A percentile compares a stretch with the other conserved stretches of the same genome.
phyloP scores from a whole-genome alignment of 192 early-diverging fungal genomes.

The Thamnidium elegans region DNA sequence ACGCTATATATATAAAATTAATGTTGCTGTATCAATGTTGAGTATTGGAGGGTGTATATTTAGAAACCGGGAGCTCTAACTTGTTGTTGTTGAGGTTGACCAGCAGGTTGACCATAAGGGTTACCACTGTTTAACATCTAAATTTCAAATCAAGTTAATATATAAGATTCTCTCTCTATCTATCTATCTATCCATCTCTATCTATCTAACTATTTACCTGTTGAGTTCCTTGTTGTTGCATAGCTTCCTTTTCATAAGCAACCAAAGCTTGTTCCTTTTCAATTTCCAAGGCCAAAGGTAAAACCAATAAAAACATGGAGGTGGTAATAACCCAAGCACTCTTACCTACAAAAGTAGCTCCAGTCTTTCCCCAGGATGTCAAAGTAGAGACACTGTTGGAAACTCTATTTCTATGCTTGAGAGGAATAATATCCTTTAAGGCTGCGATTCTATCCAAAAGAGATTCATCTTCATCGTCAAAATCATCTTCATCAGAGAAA shows the following conservation, averaged over 20 bases:
- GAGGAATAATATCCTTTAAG: conserved; percentile 85
- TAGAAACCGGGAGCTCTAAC: conserved; percentile 18
- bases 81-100: conserved; percentile 16
- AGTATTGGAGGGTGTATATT: background rate
- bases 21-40: too few relatives aligned
- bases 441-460: conserved; percentile 79
- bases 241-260: conserved; percentile 72
- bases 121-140: conserved; percentile 8
- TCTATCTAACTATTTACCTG: conserved; percentile 28
- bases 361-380: conserved; percentile 54
- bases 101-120: conserved; percentile 11
- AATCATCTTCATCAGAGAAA: conserved; percentile 59
- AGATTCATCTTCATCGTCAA: conserved; percentile 74
- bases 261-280: conserved; percentile 85
- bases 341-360: conserved; percentile 71
- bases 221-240: conserved; percentile 50
- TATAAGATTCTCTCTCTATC: background rate
- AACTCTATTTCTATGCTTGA: conserved; percentile 64
- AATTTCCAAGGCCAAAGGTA: conserved; percentile 85
- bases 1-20: too few relatives aligned
- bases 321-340: conserved; percentile 89
- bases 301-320: conserved; percentile 73
- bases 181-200: background rate
- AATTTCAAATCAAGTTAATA: background rate
- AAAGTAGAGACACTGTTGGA: conserved; percentile 54